Conservation (phyloP, 441 rosid genomes). For the Jatropha multifida region DNA sequence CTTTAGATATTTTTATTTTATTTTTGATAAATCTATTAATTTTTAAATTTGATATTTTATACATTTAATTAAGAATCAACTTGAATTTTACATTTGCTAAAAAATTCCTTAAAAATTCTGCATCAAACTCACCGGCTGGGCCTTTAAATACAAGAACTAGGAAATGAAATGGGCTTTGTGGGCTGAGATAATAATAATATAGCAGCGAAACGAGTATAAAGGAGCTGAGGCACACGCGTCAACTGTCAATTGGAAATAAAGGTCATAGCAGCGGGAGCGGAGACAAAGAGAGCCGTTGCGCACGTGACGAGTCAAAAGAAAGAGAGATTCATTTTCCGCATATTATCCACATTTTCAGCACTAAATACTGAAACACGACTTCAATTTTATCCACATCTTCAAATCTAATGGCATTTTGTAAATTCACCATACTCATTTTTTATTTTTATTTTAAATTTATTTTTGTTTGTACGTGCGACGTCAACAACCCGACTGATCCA, state of each 20-base stretch:
- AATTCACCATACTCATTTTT: neutral
- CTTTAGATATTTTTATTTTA: too few relatives aligned
- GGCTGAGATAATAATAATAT: neutral
- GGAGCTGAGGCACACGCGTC: neutral
- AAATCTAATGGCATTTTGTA: neutral
- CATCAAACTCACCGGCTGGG: neutral
- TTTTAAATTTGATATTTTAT: too few relatives aligned
- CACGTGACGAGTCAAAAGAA: conserved; percentile 1
- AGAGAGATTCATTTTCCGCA: neutral
- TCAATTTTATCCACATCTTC: neutral
- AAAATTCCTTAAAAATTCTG: too few relatives aligned
- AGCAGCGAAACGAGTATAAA: neutral
- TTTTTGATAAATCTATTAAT: too few relatives aligned
- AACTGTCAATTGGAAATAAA: neutral
- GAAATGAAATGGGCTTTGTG: neutral
- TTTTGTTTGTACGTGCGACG: neutral
- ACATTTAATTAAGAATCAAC: too few relatives aligned
- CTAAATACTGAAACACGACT: too few relatives aligned
- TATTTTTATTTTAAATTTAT: neutral
- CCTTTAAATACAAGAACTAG: neutral
- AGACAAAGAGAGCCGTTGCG: neutral
- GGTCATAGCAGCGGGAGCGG: neutral
- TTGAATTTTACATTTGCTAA: too few relatives aligned
- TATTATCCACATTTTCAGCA: conserved; percentile 1
- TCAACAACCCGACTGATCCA: neutral